phyloP scores from a whole-genome alignment of 345 rosid species.

The Eucalyptus cloeziana region DNA sequence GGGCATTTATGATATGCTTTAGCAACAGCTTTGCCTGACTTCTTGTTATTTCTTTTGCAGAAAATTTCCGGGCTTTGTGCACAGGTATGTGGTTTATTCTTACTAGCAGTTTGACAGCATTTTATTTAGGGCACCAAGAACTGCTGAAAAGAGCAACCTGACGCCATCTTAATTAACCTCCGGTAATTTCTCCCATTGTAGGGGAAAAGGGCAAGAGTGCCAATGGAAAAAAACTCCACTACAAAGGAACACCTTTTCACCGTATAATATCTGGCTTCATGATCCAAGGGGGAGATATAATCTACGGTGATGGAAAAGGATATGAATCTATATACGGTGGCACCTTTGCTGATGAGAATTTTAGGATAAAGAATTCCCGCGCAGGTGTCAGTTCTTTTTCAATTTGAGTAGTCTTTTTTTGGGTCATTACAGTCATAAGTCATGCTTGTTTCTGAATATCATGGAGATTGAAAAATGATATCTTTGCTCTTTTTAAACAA shows the following conservation, averaged over 20 bases:
- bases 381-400: constrained; percentile 36
- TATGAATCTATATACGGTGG: constrained; percentile 74
- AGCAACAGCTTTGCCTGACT: neutral
- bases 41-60: constrained; percentile 30
- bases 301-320: constrained; percentile 70
- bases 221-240: constrained; percentile 53
- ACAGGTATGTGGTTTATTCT: constrained; percentile 46
- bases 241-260: constrained; percentile 83
- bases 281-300: constrained; percentile 91
- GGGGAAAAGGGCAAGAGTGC: constrained; percentile 63
- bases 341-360: constrained; percentile 80
- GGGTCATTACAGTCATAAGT: neutral
- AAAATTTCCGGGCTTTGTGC: constrained; percentile 94
- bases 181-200: neutral
- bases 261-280: constrained; percentile 91
- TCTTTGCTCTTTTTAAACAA: neutral
- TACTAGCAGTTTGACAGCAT: neutral
- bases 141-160: neutral
- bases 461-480: neutral
- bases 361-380: constrained; percentile 74
- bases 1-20: neutral
- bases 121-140: neutral
- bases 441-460: neutral
- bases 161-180: neutral
- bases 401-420: neutral